These are phyloP conservation scores for Spergularia bocconei DNA, from an alignment of 148 eudicot species.

Conservation along the genomic window DNA sequence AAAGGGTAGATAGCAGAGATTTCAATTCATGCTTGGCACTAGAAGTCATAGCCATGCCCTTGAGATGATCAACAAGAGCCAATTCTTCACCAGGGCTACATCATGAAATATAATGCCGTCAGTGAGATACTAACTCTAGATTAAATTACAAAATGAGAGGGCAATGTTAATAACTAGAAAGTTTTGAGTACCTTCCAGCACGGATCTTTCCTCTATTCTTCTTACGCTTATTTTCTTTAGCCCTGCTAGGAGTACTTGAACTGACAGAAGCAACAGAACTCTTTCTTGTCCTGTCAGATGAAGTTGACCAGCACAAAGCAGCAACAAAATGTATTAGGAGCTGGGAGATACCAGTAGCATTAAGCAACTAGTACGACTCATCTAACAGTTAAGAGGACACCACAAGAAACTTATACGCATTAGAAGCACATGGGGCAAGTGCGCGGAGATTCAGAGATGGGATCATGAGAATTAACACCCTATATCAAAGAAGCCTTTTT, in stretches of 20 bases:
- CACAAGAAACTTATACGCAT: not conserved
- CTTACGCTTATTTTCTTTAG: slow-evolving; percentile 63
- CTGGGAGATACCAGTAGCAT: not conserved
- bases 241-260: slow-evolving; percentile 58
- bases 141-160: slow-evolving; percentile 6
- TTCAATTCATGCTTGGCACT: slow-evolving; percentile 76
- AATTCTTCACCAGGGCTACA: slow-evolving; percentile 88
- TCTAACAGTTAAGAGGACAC: not conserved
- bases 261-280: slow-evolving; percentile 64
- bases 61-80: slow-evolving; percentile 89
- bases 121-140: not conserved
- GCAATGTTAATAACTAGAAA: slow-evolving; percentile 2
- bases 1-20: slow-evolving; percentile 60
- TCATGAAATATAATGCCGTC: not conserved
- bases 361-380: slow-evolving; percentile 1
- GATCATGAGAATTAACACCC: not conserved
- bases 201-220: slow-evolving; percentile 87
- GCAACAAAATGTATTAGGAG: not conserved
- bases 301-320: slow-evolving; percentile 11
- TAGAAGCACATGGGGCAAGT: not conserved
- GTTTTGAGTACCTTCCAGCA: slow-evolving; percentile 79
- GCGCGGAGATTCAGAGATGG: not conserved
- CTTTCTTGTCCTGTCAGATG: slow-evolving; percentile 58
- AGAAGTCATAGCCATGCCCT: slow-evolving; percentile 68
- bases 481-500: not conserved